Base-by-base conservation (phyloP, 805 yeast genomes). In the Maudiozyma serrabonitensis region DNA sequence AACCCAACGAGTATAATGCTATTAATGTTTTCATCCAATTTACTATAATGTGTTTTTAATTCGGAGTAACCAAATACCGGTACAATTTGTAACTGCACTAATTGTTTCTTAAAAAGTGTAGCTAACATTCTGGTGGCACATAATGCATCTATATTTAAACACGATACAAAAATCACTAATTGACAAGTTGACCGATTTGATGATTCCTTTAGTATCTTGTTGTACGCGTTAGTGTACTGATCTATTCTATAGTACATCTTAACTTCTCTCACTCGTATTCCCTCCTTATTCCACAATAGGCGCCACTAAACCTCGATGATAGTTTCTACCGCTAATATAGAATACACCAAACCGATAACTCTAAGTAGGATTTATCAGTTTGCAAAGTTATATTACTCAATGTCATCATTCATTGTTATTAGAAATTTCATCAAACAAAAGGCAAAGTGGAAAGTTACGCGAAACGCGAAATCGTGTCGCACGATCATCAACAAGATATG, bases 61-160 rank as follows among this genome's bases (percentile, higher is more conserved):
- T 89, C 96, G 11, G 82, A 68, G 61, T 88, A 91, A 0, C 99
- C 99, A 18, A 87, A 89, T 11, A 93, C 91, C 0, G 99, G 99
- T 11, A 88, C 81, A 47, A 89, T 72, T 65, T 91, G 96, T 63
- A 82, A 87, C 54, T 89, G 95, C 15, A 93, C 80, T 58, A 91
- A 74, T 56, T 87, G 91, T 54, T 84, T 82, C 67, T 87, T 84
- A 54, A 93, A 73, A 44, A 87, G 70, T 39, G 74, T 66, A 18
- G 89, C 74, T 23, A 93, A 70, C 60, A 89, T 84, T 61, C 81
- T 83, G 31, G 95, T 81, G 0, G 95, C 87, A 70, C 97, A 91
- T 15, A 93, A 71, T 40, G 98, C 88, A 69, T 93, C 99, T 28
- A 93, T 82, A 64, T 84, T 87, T 54, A 91, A 71, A 67, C 96